Evolutionary conservation across 345 rosid species (phyloP).

Genomic region (Brassica nigra): DNA sequence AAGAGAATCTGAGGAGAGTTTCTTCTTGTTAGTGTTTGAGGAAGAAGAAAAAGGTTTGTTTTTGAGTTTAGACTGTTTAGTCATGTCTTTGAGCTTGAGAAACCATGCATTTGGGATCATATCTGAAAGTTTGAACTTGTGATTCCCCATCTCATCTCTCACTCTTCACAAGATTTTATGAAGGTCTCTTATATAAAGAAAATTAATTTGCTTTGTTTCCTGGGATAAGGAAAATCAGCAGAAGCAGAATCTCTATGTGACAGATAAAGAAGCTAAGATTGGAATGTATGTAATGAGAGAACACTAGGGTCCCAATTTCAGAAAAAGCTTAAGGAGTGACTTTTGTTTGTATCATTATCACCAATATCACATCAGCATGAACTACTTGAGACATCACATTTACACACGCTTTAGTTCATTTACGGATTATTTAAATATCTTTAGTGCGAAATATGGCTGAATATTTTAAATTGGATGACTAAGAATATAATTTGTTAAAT

Average conservation of each 20-base stretch:
- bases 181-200: constrained; percentile 4
- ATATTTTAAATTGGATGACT: background rate
- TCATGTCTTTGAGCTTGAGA: constrained; percentile 70
- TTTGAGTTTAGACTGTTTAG: constrained; percentile 34
- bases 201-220: background rate
- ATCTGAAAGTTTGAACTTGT: constrained; percentile 60
- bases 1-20: constrained; percentile 28
- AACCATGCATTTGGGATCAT: constrained; percentile 85
- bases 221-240: background rate
- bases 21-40: constrained; percentile 29
- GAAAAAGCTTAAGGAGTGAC: constrained; percentile 24
- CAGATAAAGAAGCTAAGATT: constrained; percentile 23
- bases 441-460: background rate
- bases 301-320: background rate
- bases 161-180: constrained; percentile 14
- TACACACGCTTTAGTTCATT: constrained; percentile 28
- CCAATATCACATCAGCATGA: constrained; percentile 38
- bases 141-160: constrained; percentile 55
- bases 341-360: constrained; percentile 27
- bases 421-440: background rate
- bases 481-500: background rate
- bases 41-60: constrained; percentile 19
- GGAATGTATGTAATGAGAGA: constrained; percentile 17
- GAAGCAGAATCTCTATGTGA: constrained; percentile 20
- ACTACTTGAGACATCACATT: constrained; percentile 33